These are phyloP conservation scores for Arthrobotrys pseudoclavata DNA, from an alignment of 2,329 filamentous ascomycete species.

Conservation along the genomic window DNA sequence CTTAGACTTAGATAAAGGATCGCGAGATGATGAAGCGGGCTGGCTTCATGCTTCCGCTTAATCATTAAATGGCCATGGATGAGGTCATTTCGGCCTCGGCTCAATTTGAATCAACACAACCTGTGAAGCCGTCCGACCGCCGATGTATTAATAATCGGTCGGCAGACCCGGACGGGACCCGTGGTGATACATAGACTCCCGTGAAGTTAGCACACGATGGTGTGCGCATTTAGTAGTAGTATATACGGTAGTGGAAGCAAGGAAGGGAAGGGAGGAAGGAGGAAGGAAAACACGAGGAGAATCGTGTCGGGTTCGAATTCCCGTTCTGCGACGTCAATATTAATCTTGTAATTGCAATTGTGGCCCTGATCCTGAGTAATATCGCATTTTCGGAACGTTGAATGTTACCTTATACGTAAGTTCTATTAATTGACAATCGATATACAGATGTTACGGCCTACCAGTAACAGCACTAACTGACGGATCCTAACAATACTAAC, in stretches of 20 bases:
- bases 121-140: constrained; percentile 16
- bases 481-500: too few relatives aligned
- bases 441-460: not conserved
- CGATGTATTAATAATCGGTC: constrained; percentile 22
- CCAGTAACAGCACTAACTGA: not conserved
- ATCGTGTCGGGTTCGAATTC: too few relatives aligned
- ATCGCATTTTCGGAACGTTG: constrained; percentile 25
- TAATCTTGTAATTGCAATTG: not conserved
- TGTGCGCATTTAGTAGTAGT: not conserved
- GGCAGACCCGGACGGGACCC: constrained; percentile 9
- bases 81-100: constrained; percentile 26
- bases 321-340: constrained; percentile 4
- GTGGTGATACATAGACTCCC: not conserved
- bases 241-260: not conserved
- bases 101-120: constrained; percentile 27
- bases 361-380: constrained; percentile 14
- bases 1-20: constrained; percentile 9
- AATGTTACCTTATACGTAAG: constrained; percentile 5
- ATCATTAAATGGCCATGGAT: not conserved
- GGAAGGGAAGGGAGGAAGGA: not conserved
- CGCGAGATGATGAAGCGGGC: constrained; percentile 20
- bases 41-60: constrained; percentile 18
- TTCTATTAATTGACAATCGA: not conserved
- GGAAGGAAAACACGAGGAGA: too few relatives aligned
- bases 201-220: not conserved